Percentiles rank a stretch among this genome's conserved stretches.
phyloP scores from a whole-genome alignment of 192 early-diverging fungal genomes.

The Podila minutissima region DNA sequence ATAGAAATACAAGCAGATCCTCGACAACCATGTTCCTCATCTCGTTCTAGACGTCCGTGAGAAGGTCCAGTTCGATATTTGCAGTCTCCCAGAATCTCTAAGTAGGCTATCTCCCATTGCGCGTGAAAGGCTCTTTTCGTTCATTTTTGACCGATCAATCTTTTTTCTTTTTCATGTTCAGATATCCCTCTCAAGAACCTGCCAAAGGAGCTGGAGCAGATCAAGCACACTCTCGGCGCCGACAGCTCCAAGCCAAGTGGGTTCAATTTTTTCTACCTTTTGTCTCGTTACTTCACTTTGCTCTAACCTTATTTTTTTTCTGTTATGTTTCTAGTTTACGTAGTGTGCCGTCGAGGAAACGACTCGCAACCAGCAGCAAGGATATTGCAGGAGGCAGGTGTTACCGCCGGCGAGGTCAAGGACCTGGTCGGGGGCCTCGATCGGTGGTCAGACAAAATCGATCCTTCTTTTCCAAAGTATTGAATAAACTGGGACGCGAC shows the following conservation, averaged over 20 bases:
- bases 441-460: slow-evolving; percentile 79
- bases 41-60: slow-evolving; percentile 92
- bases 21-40: slow-evolving; percentile 56
- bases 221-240: slow-evolving; percentile 33
- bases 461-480: slow-evolving; percentile 82
- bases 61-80: slow-evolving; percentile 86
- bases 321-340: slow-evolving; percentile 65
- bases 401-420: slow-evolving; percentile 59
- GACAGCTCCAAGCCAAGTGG: not conserved
- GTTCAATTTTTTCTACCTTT: not conserved
- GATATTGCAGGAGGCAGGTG: slow-evolving; percentile 74
- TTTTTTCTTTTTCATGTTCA: slow-evolving; percentile 5
- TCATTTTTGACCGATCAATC: not conserved
- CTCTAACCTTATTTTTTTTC: not conserved
- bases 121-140: not conserved
- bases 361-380: slow-evolving; percentile 89
- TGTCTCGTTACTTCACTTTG: not conserved
- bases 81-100: slow-evolving; percentile 72
- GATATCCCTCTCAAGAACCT: slow-evolving; percentile 70
- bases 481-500: not conserved
- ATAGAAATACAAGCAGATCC: slow-evolving; percentile 62
- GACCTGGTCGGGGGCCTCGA: slow-evolving; percentile 89
- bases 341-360: slow-evolving; percentile 91
- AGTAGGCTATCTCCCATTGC: slow-evolving; percentile 51
- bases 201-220: slow-evolving; percentile 48